phyloP scores from a whole-genome alignment of 1,139 yeast genomes.

The Citeromyces hawaiiensis region DNA sequence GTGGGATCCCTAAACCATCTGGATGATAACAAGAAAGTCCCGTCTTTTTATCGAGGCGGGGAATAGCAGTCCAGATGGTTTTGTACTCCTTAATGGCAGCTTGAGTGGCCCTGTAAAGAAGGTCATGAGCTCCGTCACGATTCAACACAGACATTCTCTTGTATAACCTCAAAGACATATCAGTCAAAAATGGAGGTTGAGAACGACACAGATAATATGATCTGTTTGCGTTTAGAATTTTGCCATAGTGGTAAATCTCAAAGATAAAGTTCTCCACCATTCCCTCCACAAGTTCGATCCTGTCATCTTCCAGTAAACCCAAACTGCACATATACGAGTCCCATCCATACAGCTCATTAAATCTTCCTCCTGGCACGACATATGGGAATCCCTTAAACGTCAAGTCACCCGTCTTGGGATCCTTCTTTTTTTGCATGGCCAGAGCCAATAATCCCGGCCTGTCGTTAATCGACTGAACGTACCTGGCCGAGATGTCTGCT shows the following conservation, averaged over 20 bases:
- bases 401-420: slow-evolving; percentile 32
- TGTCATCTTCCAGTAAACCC: slow-evolving; percentile 63
- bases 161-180: slow-evolving; percentile 70
- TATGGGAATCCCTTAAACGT: slow-evolving; percentile 65
- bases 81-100: slow-evolving; percentile 86
- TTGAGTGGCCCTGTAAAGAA: slow-evolving; percentile 46
- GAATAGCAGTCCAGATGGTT: slow-evolving; percentile 65
- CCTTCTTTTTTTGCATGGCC: slow-evolving; percentile 44
- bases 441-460: slow-evolving; percentile 82
- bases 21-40: slow-evolving; percentile 90
- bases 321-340: slow-evolving; percentile 89
- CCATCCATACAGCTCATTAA: slow-evolving; percentile 96
- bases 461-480: slow-evolving; percentile 62
- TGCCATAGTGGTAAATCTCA: slow-evolving; percentile 84
- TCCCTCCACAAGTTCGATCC: slow-evolving; percentile 63
- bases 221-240: slow-evolving; percentile 87
- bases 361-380: slow-evolving; percentile 95
- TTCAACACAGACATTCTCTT: slow-evolving; percentile 26
- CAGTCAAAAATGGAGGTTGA: slow-evolving; percentile 97
- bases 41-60: slow-evolving; percentile 62
- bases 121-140: slow-evolving; percentile 18
- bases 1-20: slow-evolving; percentile 83
- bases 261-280: slow-evolving; percentile 90
- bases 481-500: slow-evolving; percentile 47
- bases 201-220: slow-evolving; percentile 85